phyloP scores from a whole-genome alignment of 2,329 filamentous ascomycete genomes.

The Juglanconis oblonga region DNA sequence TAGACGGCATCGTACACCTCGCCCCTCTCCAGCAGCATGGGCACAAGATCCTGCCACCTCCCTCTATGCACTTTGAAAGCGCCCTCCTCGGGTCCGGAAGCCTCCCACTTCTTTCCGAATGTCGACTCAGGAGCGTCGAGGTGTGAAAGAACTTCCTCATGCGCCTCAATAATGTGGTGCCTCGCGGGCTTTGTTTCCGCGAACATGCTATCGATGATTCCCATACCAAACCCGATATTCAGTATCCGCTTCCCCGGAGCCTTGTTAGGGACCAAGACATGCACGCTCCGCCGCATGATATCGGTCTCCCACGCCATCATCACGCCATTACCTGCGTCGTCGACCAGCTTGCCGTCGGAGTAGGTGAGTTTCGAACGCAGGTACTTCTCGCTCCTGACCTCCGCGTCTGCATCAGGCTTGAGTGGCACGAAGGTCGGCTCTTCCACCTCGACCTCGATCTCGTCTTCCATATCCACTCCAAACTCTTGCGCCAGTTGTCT shows the following conservation, averaged over 20 bases:
- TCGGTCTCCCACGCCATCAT: slow-evolving; percentile 94
- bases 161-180: slow-evolving; percentile 86
- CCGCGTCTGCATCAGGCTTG: slow-evolving; percentile 34
- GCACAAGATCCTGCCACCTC: slow-evolving; percentile 78
- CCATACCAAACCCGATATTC: slow-evolving; percentile 90
- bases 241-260: slow-evolving; percentile 63
- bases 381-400: slow-evolving; percentile 65
- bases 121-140: slow-evolving; percentile 47
- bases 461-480: slow-evolving; percentile 6
- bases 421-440: slow-evolving; percentile 34
- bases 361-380: slow-evolving; percentile 66
- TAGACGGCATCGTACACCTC: slow-evolving; percentile 84
- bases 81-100: slow-evolving; percentile 54
- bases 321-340: slow-evolving; percentile 74
- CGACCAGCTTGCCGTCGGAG: slow-evolving; percentile 64
- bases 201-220: slow-evolving; percentile 79
- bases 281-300: slow-evolving; percentile 78
- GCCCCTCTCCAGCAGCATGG: slow-evolving; percentile 63
- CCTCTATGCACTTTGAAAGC: slow-evolving; percentile 72
- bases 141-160: slow-evolving; percentile 70
- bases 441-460: slow-evolving; percentile 21
- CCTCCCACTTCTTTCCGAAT: slow-evolving; percentile 56
- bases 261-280: slow-evolving; percentile 51
- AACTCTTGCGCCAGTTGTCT: slow-evolving; percentile 16
- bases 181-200: slow-evolving; percentile 61